phyloP scores from a whole-genome alignment of 2,329 filamentous ascomycete genomes.

The Alternaria sp. region DNA sequence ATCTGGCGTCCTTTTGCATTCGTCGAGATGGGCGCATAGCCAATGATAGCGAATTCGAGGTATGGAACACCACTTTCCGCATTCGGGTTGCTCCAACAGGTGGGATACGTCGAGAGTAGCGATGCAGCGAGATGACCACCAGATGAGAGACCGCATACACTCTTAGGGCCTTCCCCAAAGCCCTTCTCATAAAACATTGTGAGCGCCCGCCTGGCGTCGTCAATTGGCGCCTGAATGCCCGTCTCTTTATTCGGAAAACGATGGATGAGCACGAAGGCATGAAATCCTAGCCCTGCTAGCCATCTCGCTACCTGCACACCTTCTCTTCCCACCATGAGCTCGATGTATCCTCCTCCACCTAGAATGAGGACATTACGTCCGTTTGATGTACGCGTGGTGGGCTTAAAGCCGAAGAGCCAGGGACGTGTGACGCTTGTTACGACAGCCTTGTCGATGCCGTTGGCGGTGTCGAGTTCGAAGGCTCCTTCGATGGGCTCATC shows the following conservation, averaged over 20 bases:
- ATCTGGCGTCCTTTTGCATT: conserved; percentile 25
- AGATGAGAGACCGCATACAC: conserved; percentile 23
- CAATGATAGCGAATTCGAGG: conserved; percentile 23
- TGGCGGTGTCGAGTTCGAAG: conserved; percentile 4
- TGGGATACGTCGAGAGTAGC: conserved; percentile 19
- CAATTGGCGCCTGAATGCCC: conserved; percentile 18
- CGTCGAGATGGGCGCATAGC: conserved; percentile 27
- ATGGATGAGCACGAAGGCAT: conserved; percentile 26
- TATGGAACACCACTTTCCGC: not conserved
- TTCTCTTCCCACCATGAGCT: conserved; percentile 29
- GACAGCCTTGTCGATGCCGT: conserved; percentile 15
- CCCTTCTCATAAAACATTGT: conserved; percentile 10
- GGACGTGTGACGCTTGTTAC: conserved; percentile 19
- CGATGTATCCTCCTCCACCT: conserved; percentile 25
- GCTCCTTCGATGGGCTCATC: conserved; percentile 14
- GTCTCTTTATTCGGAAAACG: conserved; percentile 22
- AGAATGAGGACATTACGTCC: conserved; percentile 14
- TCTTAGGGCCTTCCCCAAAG: not conserved
- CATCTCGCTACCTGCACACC: conserved; percentile 24
- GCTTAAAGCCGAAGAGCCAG: conserved; percentile 22
- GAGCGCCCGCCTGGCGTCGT: conserved; percentile 20
- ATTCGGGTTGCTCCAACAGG: not conserved
- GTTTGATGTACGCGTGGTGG: not conserved
- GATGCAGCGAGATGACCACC: conserved; percentile 27
- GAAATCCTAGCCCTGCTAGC: conserved; percentile 20